phyloP scores from a whole-genome alignment of 257 asterid genomes.

The Ilex aquifolium region DNA sequence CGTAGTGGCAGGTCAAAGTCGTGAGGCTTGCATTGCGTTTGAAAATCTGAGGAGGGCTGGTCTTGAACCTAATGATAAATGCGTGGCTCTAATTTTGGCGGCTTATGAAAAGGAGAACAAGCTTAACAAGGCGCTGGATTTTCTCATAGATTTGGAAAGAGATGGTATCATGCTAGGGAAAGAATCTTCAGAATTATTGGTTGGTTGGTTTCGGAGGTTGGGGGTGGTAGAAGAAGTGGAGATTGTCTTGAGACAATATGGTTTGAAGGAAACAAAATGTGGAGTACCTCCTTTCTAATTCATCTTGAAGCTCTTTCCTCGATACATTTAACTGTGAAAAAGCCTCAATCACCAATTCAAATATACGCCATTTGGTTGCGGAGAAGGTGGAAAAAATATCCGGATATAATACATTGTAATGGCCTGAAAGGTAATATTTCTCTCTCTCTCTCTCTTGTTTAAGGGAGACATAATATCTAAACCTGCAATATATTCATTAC shows the following conservation, averaged over 20 bases:
- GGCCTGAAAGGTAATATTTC: background rate
- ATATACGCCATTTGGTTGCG: background rate
- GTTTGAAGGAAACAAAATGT: constrained; percentile 9
- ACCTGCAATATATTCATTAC: no score
- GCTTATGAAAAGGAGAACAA: constrained; percentile 61
- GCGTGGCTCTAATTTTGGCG: constrained; percentile 54
- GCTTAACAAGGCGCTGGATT: constrained; percentile 56
- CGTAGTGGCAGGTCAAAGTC: constrained; percentile 43
- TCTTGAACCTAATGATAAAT: constrained; percentile 69
- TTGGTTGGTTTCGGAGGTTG: constrained; percentile 57
- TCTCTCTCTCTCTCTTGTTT: no score
- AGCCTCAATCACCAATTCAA: background rate
- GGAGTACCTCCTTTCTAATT: constrained; percentile 11
- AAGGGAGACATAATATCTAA: no score
- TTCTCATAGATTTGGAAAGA: constrained; percentile 58
- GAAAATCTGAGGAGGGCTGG: constrained; percentile 60
- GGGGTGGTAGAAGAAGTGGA: constrained; percentile 81
- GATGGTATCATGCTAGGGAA: constrained; percentile 40
- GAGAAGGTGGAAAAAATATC: background rate
- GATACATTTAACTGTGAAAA: background rate
- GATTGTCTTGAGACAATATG: constrained; percentile 54
- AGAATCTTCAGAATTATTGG: constrained; percentile 65
- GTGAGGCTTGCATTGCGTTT: constrained; percentile 63
- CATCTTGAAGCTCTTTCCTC: background rate
- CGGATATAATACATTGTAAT: background rate